A percentile compares a stretch with the other conserved stretches of the same genome.
Conservation (phyloP, 2,329 filamentous ascomycete species). For the Neofusicoccum laricinum region DNA sequence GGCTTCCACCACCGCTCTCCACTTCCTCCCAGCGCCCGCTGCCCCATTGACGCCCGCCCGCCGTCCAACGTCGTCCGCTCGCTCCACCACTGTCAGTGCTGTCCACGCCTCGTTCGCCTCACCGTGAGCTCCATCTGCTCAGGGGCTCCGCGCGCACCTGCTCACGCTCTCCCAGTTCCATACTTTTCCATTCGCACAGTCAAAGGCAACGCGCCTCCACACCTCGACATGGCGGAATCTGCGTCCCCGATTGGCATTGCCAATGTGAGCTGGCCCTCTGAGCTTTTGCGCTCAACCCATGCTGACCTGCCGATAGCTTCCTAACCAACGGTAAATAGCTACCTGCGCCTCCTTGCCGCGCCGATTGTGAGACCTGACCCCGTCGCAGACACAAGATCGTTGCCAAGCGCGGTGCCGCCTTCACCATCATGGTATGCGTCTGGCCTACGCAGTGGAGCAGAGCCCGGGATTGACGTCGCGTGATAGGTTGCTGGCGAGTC, state of each 20-base stretch:
- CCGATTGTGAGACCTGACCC: constrained; percentile 28
- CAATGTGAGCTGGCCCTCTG: constrained; percentile 56
- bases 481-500: constrained; percentile 93
- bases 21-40: constrained; percentile 4
- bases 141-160: constrained; percentile 7
- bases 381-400: constrained; percentile 65
- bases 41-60: constrained; percentile 4
- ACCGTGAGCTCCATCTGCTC: constrained; percentile 7
- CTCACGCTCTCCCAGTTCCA: constrained; percentile 13
- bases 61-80: constrained; percentile 16
- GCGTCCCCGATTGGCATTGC: constrained; percentile 70
- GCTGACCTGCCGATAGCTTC: constrained; percentile 53
- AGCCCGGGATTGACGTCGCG: constrained; percentile 25
- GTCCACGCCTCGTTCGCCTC: not conserved
- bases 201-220: constrained; percentile 12
- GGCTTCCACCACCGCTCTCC: constrained; percentile 15
- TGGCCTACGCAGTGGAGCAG: not conserved
- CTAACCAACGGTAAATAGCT: constrained; percentile 62
- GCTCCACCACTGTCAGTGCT: constrained; percentile 1
- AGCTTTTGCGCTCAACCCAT: not conserved
- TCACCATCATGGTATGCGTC: constrained; percentile 90
- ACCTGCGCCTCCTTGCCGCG: constrained; percentile 6
- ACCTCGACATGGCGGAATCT: constrained; percentile 58
- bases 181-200: not conserved
- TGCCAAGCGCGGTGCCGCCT: constrained; percentile 86